Conservation (phyloP, 2,329 filamentous ascomycete species). For the Pyrenophora tritici-repentis region DNA sequence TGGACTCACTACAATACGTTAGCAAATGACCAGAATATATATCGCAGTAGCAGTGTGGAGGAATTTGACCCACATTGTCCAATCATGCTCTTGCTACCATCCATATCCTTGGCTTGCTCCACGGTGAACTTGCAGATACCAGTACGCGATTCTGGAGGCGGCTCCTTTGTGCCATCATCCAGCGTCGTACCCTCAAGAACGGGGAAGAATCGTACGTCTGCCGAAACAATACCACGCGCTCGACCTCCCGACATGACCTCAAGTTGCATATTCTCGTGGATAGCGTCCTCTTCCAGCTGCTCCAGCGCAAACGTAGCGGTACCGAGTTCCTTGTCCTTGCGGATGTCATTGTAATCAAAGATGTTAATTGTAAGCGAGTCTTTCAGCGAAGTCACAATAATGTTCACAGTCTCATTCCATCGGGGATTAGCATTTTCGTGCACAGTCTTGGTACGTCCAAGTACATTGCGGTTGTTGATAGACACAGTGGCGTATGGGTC, state of each 20-base stretch:
- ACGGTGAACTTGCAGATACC: conserved; percentile 93
- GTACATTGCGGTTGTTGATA: conserved; percentile 77
- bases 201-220: conserved; percentile 93
- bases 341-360: conserved; percentile 92
- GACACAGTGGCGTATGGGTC: conserved; percentile 89
- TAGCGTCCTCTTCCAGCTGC: conserved; percentile 73
- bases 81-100: conserved; percentile 88
- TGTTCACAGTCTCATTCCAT: conserved; percentile 97
- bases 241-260: conserved; percentile 87
- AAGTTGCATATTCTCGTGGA: conserved; percentile 82
- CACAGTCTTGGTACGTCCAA: conserved; percentile 88
- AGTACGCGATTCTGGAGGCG: conserved; percentile 85
- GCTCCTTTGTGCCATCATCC: conserved; percentile 76
- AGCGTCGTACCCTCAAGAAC: conserved; percentile 75
- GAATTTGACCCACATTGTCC: conserved; percentile 59
- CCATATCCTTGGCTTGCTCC: conserved; percentile 94
- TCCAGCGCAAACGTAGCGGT: conserved; percentile 85
- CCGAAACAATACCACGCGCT: conserved; percentile 75
- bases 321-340: conserved; percentile 95
- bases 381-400: conserved; percentile 89
- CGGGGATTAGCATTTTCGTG: conserved; percentile 82
- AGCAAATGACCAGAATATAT: neutral
- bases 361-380: conserved; percentile 84
- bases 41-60: neutral
- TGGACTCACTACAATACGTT: conserved; percentile 66